Percentiles rank a stretch among this genome's conserved stretches.
Conservation (phyloP, 2,329 filamentous ascomycete species). For the Aspergillus awamori region DNA sequence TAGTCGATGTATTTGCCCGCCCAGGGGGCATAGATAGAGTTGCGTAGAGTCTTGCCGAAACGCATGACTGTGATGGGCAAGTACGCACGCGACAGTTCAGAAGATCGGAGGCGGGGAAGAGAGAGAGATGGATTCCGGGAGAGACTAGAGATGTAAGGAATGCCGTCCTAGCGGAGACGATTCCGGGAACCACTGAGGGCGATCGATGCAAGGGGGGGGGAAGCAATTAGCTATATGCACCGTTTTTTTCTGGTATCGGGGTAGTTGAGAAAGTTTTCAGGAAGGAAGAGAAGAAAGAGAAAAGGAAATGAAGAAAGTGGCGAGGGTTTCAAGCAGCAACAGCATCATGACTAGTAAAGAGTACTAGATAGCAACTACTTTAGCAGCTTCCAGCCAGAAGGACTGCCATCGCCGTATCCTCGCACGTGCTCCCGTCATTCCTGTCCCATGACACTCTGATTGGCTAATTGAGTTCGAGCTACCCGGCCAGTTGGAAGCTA, state of each 20-base stretch:
- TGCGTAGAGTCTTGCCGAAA: slow-evolving; percentile 85
- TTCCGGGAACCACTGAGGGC: background rate
- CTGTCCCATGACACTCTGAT: background rate
- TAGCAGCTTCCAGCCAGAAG: background rate
- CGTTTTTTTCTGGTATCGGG: background rate
- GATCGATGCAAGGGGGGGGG: background rate
- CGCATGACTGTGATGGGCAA: slow-evolving; percentile 63
- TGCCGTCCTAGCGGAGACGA: background rate
- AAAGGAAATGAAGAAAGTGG: background rate
- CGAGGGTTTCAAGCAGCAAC: slow-evolving; percentile 3
- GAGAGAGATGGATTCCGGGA: slow-evolving; percentile 8
- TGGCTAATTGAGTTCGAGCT: background rate
- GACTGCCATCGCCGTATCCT: slow-evolving; percentile 3
- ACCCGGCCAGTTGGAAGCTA: background rate
- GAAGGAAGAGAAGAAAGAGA: background rate
- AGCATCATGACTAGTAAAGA: background rate
- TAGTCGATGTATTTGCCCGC: slow-evolving; percentile 96
- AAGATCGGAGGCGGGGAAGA: background rate
- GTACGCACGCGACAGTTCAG: background rate
- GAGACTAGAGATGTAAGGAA: slow-evolving; percentile 9
- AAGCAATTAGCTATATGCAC: background rate
- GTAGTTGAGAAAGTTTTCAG: background rate
- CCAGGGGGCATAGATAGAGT: slow-evolving; percentile 83
- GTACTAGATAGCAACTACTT: background rate
- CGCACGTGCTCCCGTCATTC: slow-evolving; percentile 4